These are phyloP conservation scores for Capronia epimyces DNA, from an alignment of 2,329 filamentous ascomycete species.

Conservation along the genomic window DNA sequence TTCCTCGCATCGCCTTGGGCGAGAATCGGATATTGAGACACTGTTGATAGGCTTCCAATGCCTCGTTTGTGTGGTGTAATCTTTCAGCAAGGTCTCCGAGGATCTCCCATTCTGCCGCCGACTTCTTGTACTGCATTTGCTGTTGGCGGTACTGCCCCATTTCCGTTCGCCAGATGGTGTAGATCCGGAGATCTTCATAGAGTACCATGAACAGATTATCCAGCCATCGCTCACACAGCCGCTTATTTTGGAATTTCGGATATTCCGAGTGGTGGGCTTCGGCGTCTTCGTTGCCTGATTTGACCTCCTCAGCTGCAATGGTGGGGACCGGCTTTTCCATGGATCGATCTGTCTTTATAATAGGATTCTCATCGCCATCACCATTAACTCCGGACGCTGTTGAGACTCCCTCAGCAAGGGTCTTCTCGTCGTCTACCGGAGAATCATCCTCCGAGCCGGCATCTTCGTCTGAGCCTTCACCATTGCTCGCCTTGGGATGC, in stretches of 20 bases:
- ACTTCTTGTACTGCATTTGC: constrained; percentile 93
- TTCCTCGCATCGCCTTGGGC: constrained; percentile 81
- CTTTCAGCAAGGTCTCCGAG: constrained; percentile 87
- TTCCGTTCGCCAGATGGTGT: constrained; percentile 98
- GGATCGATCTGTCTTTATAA: constrained; percentile 34
- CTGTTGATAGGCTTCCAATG: constrained; percentile 83
- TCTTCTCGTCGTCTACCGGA: constrained; percentile 31
- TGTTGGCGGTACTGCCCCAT: constrained; percentile 93
- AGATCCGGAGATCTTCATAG: constrained; percentile 94
- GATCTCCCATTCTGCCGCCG: constrained; percentile 96
- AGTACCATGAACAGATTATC: constrained; percentile 99
- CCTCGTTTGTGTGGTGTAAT: constrained; percentile 85
- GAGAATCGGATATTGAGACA: constrained; percentile 86
- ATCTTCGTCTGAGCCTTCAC: constrained; percentile 24
- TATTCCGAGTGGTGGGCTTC: constrained; percentile 66
- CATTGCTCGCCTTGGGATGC: constrained; percentile 37
- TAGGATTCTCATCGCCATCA: constrained; percentile 27
- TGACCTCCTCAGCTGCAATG: constrained; percentile 69
- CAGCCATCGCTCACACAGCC: constrained; percentile 93
- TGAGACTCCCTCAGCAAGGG: constrained; percentile 28
- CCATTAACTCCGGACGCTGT: constrained; percentile 34
- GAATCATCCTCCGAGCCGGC: constrained; percentile 31
- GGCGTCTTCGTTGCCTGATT: constrained; percentile 65
- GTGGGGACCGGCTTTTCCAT: constrained; percentile 77
- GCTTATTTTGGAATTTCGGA: constrained; percentile 92